Conservation (phyloP, 2,329 filamentous ascomycete species). For the Emmonsiellopsis sp. region DNA sequence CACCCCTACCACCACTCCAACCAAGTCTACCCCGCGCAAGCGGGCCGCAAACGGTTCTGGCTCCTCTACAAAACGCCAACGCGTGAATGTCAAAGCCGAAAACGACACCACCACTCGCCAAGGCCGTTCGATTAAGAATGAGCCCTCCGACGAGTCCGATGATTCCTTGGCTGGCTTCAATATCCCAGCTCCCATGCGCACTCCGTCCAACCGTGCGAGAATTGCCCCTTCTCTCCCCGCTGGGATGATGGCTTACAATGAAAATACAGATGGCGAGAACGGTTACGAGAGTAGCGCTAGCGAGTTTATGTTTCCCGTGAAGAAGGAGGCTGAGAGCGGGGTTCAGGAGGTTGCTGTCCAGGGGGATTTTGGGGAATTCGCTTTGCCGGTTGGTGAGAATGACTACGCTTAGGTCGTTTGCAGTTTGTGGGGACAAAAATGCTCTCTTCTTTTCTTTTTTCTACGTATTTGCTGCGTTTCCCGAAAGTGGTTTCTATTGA, state of each 20-base stretch:
- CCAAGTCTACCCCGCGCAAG: neutral
- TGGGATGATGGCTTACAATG: slow-evolving; percentile 14
- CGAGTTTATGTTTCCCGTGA: slow-evolving; percentile 6
- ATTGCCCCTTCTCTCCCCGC: slow-evolving; percentile 10
- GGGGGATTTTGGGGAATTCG: too few relatives aligned
- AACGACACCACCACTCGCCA: neutral
- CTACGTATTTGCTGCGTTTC: too few relatives aligned
- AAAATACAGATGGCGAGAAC: slow-evolving; percentile 9
- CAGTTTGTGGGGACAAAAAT: too few relatives aligned
- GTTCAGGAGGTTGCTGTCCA: too few relatives aligned
- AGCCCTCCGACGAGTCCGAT: slow-evolving; percentile 1
- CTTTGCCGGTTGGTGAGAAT: too few relatives aligned
- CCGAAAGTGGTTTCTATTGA: too few relatives aligned
- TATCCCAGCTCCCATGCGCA: slow-evolving; percentile 1
- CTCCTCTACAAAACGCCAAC: slow-evolving; percentile 2
- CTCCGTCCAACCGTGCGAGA: slow-evolving; percentile 14
- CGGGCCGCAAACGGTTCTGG: neutral
- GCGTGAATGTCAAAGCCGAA: neutral
- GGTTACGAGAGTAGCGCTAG: slow-evolving; percentile 9
- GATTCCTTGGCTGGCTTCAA: slow-evolving; percentile 2
- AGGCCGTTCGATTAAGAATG: slow-evolving; percentile 9
- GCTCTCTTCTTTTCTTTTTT: too few relatives aligned
- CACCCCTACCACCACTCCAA: neutral
- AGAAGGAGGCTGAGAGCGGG: neutral
- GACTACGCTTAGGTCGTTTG: too few relatives aligned